Conservation (phyloP, 2,329 filamentous ascomycete species). For the Diaporthe destruens region DNA sequence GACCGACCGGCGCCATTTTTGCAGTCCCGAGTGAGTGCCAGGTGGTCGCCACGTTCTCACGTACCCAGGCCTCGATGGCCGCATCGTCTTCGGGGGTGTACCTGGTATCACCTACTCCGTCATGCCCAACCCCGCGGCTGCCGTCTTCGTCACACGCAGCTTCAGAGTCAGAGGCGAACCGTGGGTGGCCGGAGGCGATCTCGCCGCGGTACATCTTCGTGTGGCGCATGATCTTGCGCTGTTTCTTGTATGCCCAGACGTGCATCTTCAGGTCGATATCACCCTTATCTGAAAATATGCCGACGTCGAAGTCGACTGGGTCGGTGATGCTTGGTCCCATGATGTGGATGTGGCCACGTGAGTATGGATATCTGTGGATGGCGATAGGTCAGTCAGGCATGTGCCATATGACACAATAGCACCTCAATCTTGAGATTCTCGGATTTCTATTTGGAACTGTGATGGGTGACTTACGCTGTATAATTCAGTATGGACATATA, state of each 20-base stretch:
- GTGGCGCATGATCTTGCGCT: conserved; percentile 69
- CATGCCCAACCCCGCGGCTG: conserved; percentile 46
- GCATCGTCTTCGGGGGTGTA: conserved; percentile 63
- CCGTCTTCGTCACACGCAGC: conserved; percentile 52
- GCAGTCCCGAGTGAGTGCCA: conserved; percentile 61
- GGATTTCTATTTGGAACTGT: conserved; percentile 55
- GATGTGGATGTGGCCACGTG: conserved; percentile 72
- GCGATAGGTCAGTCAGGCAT: background rate
- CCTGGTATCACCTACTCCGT: conserved; percentile 54
- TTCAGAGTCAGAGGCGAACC: conserved; percentile 57
- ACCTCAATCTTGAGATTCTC: background rate
- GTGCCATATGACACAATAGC: background rate
- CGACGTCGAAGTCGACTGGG: conserved; percentile 66
- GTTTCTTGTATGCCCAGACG: conserved; percentile 73
- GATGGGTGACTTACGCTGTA: conserved; percentile 30
- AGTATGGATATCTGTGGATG: conserved; percentile 63
- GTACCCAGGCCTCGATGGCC: conserved; percentile 58
- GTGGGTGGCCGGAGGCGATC: conserved; percentile 56
- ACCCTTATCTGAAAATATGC: conserved; percentile 65
- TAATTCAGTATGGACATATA: conserved; percentile 15
- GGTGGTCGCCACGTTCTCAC: conserved; percentile 53
- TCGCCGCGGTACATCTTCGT: conserved; percentile 65
- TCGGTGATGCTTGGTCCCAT: conserved; percentile 56
- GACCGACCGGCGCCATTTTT: conserved; percentile 57
- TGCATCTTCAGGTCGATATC: conserved; percentile 68